Percentiles rank a stretch among this genome's conserved stretches.
Conservation (phyloP, 805 yeast genomes). For the Candida ponderosae region DNA sequence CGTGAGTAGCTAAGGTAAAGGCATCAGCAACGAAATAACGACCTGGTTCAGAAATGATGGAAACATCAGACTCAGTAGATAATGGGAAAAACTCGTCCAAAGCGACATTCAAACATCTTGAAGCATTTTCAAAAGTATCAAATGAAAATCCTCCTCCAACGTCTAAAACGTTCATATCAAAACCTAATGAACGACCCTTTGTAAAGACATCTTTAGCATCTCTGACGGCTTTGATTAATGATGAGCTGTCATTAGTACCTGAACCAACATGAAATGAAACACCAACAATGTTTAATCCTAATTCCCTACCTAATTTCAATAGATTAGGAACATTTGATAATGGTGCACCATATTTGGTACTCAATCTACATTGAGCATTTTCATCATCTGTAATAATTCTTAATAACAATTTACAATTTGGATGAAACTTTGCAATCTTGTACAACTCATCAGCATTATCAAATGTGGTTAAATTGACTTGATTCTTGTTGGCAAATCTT, state of each 20-base stretch:
- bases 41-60: constrained; percentile 89
- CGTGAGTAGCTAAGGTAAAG: constrained; percentile 75
- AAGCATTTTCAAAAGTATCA: constrained; percentile 51
- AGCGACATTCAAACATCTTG: constrained; percentile 46
- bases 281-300: constrained; percentile 65
- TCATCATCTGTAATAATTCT: constrained; percentile 89
- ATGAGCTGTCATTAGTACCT: constrained; percentile 69
- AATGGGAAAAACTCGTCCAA: constrained; percentile 55
- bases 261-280: constrained; percentile 96
- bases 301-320: constrained; percentile 50
- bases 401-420: constrained; percentile 61
- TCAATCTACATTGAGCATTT: constrained; percentile 75
- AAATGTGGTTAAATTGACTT: constrained; percentile 73
- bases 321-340: constrained; percentile 44
- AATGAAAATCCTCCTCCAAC: constrained; percentile 91
- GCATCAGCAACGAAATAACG: constrained; percentile 81
- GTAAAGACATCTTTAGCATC: constrained; percentile 70
- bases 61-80: constrained; percentile 19
- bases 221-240: constrained; percentile 61
- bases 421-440: constrained; percentile 64
- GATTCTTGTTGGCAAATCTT: constrained; percentile 52
- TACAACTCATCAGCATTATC: constrained; percentile 81
- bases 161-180: constrained; percentile 53
- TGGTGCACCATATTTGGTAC: constrained; percentile 85
- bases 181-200: constrained; percentile 39